Percentiles rank a stretch among this genome's conserved stretches.
Evolutionary conservation across 352 stramenopile genomes (phyloP).

Genomic region (Globisporangium heterothallicum): DNA sequence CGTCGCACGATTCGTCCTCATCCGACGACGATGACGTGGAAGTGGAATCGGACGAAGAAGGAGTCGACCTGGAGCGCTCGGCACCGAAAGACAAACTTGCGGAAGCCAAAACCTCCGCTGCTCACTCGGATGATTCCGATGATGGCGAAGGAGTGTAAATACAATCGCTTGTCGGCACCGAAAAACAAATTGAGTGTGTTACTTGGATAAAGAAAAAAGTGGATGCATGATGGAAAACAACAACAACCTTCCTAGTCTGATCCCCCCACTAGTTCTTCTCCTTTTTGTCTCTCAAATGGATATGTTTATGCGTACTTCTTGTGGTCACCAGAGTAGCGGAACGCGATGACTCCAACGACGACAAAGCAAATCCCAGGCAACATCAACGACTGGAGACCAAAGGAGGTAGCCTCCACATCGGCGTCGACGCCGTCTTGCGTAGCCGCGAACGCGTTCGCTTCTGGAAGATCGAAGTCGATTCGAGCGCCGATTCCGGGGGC

Average conservation of each 20-base stretch:
- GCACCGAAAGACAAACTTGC: slow-evolving; percentile 23
- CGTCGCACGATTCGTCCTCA: slow-evolving; percentile 42
- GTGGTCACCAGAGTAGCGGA: slow-evolving; percentile 58
- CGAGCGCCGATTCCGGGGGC: slow-evolving; percentile 58
- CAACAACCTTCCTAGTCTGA: not conserved
- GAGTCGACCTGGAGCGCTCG: slow-evolving; percentile 30
- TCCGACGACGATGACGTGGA: slow-evolving; percentile 52
- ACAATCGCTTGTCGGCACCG: not conserved
- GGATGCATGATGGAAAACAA: not conserved
- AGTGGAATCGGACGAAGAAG: slow-evolving; percentile 67
- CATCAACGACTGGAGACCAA: slow-evolving; percentile 29
- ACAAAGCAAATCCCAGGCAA: slow-evolving; percentile 51
- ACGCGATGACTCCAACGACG: slow-evolving; percentile 39
- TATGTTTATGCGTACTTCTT: slow-evolving; percentile 71
- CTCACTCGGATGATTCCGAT: slow-evolving; percentile 42
- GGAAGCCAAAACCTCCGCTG: slow-evolving; percentile 23
- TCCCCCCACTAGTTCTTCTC: not conserved
- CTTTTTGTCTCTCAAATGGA: slow-evolving; percentile 1
- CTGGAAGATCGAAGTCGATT: slow-evolving; percentile 14
- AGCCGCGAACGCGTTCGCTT: slow-evolving; percentile 6
- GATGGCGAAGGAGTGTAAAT: slow-evolving; percentile 23
- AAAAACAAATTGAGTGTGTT: not conserved
- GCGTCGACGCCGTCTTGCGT: not conserved
- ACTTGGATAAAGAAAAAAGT: not conserved
- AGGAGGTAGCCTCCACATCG: slow-evolving; percentile 14